Evolutionary conservation across 768 basidiomycete species (phyloP).

Genomic region (Lentinus brumalis): DNA sequence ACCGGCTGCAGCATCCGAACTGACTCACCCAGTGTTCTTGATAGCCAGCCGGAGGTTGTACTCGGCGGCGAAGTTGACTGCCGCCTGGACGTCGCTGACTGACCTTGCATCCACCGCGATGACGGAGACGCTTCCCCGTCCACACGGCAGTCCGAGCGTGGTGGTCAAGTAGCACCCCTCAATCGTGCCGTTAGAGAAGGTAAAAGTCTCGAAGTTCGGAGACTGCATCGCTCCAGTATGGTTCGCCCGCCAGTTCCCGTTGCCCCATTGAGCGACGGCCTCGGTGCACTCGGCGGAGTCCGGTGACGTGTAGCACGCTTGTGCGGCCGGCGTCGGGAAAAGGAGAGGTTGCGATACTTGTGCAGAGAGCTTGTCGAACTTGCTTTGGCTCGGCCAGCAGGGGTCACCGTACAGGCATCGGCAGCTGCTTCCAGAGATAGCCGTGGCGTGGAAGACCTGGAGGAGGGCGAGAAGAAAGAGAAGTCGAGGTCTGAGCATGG

Average conservation of each 20-base stretch:
- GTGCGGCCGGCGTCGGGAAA: slow-evolving; percentile 41
- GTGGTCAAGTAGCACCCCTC: slow-evolving; percentile 54
- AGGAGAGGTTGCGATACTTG: slow-evolving; percentile 50
- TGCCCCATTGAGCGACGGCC: slow-evolving; percentile 26
- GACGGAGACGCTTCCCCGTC: slow-evolving; percentile 44
- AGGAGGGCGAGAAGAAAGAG: too few species aligned
- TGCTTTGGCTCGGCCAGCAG: slow-evolving; percentile 43
- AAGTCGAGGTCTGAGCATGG: too few species aligned
- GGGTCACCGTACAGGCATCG: slow-evolving; percentile 27
- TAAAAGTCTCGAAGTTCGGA: slow-evolving; percentile 35
- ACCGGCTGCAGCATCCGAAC: background rate
- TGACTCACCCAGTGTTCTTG: slow-evolving; percentile 29
- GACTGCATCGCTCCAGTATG: slow-evolving; percentile 43
- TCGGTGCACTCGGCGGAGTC: slow-evolving; percentile 41
- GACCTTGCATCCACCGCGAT: slow-evolving; percentile 26
- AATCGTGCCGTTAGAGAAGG: slow-evolving; percentile 46
- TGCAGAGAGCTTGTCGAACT: slow-evolving; percentile 35
- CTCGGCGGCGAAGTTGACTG: slow-evolving; percentile 25
- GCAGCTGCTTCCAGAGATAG: background rate
- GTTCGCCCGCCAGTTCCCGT: slow-evolving; percentile 43
- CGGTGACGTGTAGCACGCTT: slow-evolving; percentile 41
- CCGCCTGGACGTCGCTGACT: slow-evolving; percentile 34
- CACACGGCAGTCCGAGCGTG: slow-evolving; percentile 39
- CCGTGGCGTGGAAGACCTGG: background rate
- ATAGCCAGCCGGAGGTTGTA: slow-evolving; percentile 28